Base-by-base conservation (phyloP, 345 rosid species). In the Acer saccharum region DNA sequence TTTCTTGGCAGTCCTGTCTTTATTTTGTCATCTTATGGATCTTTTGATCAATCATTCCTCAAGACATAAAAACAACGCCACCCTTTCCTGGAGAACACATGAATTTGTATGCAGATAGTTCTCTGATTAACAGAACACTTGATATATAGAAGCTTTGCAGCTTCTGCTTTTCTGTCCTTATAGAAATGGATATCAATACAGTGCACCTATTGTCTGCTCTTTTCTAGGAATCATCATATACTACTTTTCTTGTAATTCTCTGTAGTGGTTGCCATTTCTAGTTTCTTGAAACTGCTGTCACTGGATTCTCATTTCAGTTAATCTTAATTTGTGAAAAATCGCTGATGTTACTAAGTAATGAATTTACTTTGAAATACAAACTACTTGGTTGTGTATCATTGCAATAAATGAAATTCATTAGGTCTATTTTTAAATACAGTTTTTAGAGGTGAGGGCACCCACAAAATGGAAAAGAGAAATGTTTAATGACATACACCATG, bases 81-180 rank as follows among this genome's bases (percentile, higher is more conserved):
- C 20, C 57, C 18, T 41, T 12, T 73, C 6, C 18, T 10, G 39
- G 14, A 18, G 14, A 27, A 64, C 46, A 2, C 60, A 25, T 74
- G 48, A 21, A 29, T 29, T 43, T 64, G 20, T 20, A 35, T 21
- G 13, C 32, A 17, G 27, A 64, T 12, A 64, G 71, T 23, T 10
- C 23, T 48, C 55, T 0, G 8, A 32, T 73, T 73, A n/a, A 39
- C n/a, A 14, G 54, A 61, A 41, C 9, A 13, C 10, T 44, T 73
- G 48, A 41, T n/a, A 1, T 35, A 11, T 44, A 54, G 16, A n/a
- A 18, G 18, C 39, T 43, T 14, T 61, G 8, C 64, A 60, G n/a
- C 63, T 74, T n/a, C 46, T 73, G 76, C 76, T 16, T 21, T 73
- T 63, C 25, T 44, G 27, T 73, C 39, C n/a, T 29, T 23, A 23